Evolutionary conservation across 1,284 basidiomycete genomes (phyloP).

Genomic region (Psilocybe mexicana): DNA sequence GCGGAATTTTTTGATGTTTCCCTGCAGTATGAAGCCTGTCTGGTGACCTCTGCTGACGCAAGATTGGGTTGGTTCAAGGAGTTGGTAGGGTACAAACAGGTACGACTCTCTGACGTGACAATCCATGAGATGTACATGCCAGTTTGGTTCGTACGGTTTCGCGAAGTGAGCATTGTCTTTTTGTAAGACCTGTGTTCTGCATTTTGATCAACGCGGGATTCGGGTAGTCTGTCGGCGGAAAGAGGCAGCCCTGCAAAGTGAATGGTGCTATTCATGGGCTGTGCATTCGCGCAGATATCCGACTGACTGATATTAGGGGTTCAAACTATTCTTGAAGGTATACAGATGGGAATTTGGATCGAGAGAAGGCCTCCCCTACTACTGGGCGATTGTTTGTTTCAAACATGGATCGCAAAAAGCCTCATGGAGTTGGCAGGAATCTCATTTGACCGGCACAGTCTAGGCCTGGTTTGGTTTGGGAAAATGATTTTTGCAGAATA

Average conservation of each 20-base stretch:
- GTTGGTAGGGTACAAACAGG: not conserved
- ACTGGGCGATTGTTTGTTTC: too few species aligned
- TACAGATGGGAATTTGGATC: not conserved
- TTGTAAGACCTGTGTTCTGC: conserved; percentile 5
- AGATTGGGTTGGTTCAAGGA: too few species aligned
- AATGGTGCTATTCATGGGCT: not conserved
- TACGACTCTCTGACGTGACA: not conserved
- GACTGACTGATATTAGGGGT: not conserved
- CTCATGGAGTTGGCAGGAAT: too few species aligned
- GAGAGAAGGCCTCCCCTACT: not conserved
- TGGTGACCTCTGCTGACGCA: too few species aligned
- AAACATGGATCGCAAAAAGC: too few species aligned
- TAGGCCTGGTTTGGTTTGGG: too few species aligned
- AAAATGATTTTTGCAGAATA: too few species aligned
- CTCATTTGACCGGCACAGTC: too few species aligned
- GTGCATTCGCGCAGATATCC: not conserved
- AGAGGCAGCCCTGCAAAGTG: not conserved
- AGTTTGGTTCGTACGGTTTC: not conserved
- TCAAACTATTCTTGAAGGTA: not conserved
- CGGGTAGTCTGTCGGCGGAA: not conserved
- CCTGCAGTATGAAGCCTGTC: too few species aligned
- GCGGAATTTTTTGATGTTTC: too few species aligned
- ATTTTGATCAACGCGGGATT: conserved; percentile 13
- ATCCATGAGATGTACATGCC: not conserved
- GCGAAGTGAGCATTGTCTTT: not conserved